phyloP scores from a whole-genome alignment of 306 rosid genomes.

The Acacia confusa region DNA sequence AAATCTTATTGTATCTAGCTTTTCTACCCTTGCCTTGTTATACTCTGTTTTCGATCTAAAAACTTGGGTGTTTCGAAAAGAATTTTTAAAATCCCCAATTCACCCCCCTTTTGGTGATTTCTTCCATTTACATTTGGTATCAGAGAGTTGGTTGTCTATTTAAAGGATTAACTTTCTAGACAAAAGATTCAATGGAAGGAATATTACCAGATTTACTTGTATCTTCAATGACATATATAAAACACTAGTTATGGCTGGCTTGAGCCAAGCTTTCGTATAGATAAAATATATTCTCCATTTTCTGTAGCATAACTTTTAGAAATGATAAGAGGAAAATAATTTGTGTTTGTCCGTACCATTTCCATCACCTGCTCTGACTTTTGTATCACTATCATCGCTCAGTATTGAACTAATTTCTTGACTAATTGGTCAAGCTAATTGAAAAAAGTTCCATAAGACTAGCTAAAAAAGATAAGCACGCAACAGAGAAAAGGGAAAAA shows the following conservation, averaged over 20 bases:
- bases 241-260: not conserved
- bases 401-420: slow-evolving; percentile 42
- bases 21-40: too few relatives aligned
- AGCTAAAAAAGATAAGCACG: not conserved
- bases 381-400: slow-evolving; percentile 38
- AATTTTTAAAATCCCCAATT: too few relatives aligned
- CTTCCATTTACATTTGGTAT: too few relatives aligned
- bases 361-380: slow-evolving; percentile 28
- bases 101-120: too few relatives aligned
- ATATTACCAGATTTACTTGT: too few relatives aligned
- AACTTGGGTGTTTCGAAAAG: too few relatives aligned
- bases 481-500: not conserved
- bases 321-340: slow-evolving; percentile 26
- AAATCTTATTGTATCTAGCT: too few relatives aligned
- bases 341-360: slow-evolving; percentile 40
- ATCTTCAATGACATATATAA: too few relatives aligned
- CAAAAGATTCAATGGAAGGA: too few relatives aligned
- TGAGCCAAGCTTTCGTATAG: slow-evolving; percentile 34
- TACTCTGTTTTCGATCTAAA: too few relatives aligned
- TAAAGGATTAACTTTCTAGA: too few relatives aligned
- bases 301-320: slow-evolving; percentile 47
- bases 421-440: slow-evolving; percentile 37
- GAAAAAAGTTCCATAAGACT: slow-evolving; percentile 24
- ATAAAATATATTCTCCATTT: slow-evolving; percentile 34
- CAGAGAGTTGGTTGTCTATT: too few relatives aligned